Percentiles rank a stretch among this genome's conserved stretches.
These are phyloP conservation scores for Aspergillus tamarii DNA, from an alignment of 2,329 filamentous ascomycete species.

Conservation along the genomic window DNA sequence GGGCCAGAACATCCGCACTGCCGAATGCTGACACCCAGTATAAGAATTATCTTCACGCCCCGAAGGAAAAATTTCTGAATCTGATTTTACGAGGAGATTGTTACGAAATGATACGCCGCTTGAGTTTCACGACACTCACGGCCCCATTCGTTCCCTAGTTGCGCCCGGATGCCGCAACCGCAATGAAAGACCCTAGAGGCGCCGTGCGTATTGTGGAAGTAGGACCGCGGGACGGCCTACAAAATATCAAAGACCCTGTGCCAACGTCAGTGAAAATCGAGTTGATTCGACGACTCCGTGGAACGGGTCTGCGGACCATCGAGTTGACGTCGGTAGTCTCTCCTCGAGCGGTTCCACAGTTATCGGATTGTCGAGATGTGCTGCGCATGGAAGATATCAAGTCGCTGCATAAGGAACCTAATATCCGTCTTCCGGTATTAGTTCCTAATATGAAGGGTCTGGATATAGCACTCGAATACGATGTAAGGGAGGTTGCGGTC, in stretches of 20 bases:
- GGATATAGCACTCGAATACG: constrained; percentile 59
- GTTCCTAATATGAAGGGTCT: constrained; percentile 47
- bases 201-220: constrained; percentile 73
- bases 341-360: constrained; percentile 83
- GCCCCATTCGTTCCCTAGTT: background rate
- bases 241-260: constrained; percentile 78
- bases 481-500: constrained; percentile 44
- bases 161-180: background rate
- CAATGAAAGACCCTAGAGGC: constrained; percentile 11
- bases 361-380: constrained; percentile 45
- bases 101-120: background rate
- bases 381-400: constrained; percentile 19
- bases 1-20: background rate
- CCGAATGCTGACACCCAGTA: background rate
- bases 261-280: constrained; percentile 74
- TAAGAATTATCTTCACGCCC: background rate
- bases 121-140: background rate
- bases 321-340: constrained; percentile 83
- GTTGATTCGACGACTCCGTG: constrained; percentile 69
- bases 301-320: constrained; percentile 71
- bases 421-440: constrained; percentile 41
- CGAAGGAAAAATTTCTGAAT: background rate
- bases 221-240: constrained; percentile 81
- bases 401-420: constrained; percentile 57
- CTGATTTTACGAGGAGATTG: background rate